These are phyloP conservation scores for Alternaria triticimaculans DNA, from an alignment of 2,329 filamentous ascomycete genomes.

Conservation along the genomic window DNA sequence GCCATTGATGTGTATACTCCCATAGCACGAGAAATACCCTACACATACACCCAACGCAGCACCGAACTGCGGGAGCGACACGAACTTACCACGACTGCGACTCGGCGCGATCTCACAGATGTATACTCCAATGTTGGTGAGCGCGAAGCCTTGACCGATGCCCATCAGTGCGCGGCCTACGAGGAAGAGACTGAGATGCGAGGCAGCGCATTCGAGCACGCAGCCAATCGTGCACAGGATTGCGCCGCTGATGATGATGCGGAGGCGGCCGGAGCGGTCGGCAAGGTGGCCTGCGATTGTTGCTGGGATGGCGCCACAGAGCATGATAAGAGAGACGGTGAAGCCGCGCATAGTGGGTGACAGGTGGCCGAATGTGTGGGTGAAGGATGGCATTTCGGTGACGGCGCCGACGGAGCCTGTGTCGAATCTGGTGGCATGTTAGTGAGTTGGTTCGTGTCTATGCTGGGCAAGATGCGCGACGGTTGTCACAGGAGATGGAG, in stretches of 20 bases:
- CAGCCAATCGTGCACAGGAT: background rate
- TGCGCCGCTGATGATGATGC: background rate
- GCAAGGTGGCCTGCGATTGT: background rate
- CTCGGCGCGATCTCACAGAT: background rate
- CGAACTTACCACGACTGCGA: background rate
- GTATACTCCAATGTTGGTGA: background rate
- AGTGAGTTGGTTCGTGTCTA: background rate
- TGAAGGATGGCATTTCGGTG: background rate
- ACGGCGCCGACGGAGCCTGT: background rate
- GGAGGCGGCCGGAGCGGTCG: background rate
- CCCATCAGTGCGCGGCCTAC: background rate
- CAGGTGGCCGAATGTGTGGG: background rate
- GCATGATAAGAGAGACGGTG: background rate
- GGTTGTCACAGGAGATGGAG: fast-evolving
- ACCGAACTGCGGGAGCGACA: background rate
- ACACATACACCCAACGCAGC: background rate
- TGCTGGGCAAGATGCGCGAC: background rate
- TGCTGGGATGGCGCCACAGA: background rate
- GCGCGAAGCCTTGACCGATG: background rate
- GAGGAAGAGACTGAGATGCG: background rate
- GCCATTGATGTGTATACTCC: background rate
- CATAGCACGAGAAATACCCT: background rate
- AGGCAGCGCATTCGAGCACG: background rate
- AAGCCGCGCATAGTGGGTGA: background rate
- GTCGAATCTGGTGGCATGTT: background rate